phyloP scores from a whole-genome alignment of 2,329 filamentous ascomycete species.

The Cadophora gregata region DNA sequence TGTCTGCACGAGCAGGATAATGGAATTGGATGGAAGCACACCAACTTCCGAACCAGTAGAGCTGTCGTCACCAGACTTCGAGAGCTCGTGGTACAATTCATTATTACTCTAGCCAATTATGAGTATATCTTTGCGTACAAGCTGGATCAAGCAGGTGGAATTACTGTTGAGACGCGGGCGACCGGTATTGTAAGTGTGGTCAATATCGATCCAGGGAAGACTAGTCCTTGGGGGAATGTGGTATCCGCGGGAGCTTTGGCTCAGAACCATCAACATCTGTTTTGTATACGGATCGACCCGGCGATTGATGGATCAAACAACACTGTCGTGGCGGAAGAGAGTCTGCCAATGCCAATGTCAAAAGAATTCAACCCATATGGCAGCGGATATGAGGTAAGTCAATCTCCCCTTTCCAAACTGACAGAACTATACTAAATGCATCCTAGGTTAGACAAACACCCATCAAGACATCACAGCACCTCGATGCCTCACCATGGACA shows the following conservation, averaged over 20 bases:
- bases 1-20: conserved; percentile 73
- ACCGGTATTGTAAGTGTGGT: conserved; percentile 66
- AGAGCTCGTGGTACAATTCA: conserved; percentile 69
- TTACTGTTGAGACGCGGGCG: conserved; percentile 66
- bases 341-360: conserved; percentile 52
- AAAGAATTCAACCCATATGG: conserved; percentile 57
- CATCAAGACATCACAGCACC: conserved; percentile 48
- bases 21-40: conserved; percentile 74
- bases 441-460: conserved; percentile 49
- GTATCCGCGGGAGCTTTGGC: conserved; percentile 64
- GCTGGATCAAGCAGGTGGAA: conserved; percentile 66
- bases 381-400: conserved; percentile 53
- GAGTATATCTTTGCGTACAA: conserved; percentile 71
- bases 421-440: background rate
- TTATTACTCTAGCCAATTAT: conserved; percentile 73
- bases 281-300: conserved; percentile 60
- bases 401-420: background rate
- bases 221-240: conserved; percentile 62
- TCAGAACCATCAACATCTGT: conserved; percentile 63
- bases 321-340: conserved; percentile 60
- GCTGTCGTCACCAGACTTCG: conserved; percentile 66
- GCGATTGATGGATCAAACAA: conserved; percentile 61
- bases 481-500: conserved; percentile 52
- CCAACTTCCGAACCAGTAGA: conserved; percentile 67
- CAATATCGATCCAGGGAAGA: conserved; percentile 60